Conservation (phyloP, 2,329 filamentous ascomycete genomes). For the Colletotrichum viniferum region DNA sequence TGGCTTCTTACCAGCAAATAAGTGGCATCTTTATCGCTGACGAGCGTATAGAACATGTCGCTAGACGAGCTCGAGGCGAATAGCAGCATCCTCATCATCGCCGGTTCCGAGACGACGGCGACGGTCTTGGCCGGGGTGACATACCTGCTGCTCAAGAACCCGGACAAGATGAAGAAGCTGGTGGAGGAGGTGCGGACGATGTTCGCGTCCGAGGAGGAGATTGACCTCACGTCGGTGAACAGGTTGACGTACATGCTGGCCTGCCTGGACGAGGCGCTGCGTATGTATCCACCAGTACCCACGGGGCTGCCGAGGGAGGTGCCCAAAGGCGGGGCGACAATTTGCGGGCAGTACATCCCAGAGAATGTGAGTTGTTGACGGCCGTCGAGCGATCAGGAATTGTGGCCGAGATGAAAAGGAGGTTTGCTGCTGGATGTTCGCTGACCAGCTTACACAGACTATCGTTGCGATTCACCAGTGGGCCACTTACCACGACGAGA, state of each 20-base stretch:
- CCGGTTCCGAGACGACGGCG: conserved; percentile 39
- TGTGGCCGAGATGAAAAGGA: neutral
- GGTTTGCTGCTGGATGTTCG: neutral
- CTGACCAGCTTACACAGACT: conserved; percentile 17
- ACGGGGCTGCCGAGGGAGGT: conserved; percentile 30
- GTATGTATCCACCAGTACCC: conserved; percentile 39
- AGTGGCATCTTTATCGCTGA: neutral
- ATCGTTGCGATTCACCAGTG: conserved; percentile 45
- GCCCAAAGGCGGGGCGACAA: conserved; percentile 33
- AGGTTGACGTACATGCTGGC: conserved; percentile 42
- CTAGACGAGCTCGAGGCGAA: conserved; percentile 20
- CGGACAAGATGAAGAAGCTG: conserved; percentile 32
- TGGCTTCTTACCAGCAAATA: too few relatives aligned
- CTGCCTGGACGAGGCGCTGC: conserved; percentile 44
- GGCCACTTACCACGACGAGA: conserved; percentile 11
- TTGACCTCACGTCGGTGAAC: conserved; percentile 34
- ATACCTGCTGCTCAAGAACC: conserved; percentile 34
- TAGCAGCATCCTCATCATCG: conserved; percentile 26
- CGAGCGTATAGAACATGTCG: neutral
- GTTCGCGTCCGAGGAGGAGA: conserved; percentile 38
- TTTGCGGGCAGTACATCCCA: conserved; percentile 35
- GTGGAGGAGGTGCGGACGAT: conserved; percentile 39
- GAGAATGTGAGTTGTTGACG: conserved; percentile 27
- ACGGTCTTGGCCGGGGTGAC: conserved; percentile 30
- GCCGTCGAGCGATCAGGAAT: accelerated